These are phyloP conservation scores for Populus alba DNA, from an alignment of 345 rosid genomes.

Conservation along the genomic window DNA sequence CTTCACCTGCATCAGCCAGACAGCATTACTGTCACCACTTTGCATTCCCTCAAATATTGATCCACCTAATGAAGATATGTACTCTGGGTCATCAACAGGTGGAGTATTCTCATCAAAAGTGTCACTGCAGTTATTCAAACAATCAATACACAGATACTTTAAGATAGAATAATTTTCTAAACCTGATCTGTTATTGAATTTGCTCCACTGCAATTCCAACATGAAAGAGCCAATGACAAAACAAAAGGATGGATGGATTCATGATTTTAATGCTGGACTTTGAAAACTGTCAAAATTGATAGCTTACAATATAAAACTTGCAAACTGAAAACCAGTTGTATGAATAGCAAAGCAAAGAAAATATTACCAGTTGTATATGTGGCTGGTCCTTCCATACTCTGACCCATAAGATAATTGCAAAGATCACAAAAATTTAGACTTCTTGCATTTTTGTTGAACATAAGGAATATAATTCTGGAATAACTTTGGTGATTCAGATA, in stretches of 20 bases:
- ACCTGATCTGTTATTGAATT: no score
- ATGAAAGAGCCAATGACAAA: background rate
- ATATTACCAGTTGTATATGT: slow-evolving; percentile 69
- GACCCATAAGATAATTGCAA: slow-evolving; percentile 21
- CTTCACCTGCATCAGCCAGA: slow-evolving; percentile 78
- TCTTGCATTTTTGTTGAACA: slow-evolving; percentile 13
- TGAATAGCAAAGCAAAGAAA: background rate
- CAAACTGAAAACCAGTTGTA: background rate
- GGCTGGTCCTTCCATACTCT: slow-evolving; percentile 67
- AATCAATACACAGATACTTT: slow-evolving; percentile 6
- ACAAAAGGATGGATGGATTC: background rate
- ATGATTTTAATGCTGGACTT: background rate
- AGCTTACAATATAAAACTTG: background rate
- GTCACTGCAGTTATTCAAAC: slow-evolving; percentile 45
- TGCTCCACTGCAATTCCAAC: no score
- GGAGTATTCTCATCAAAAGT: slow-evolving; percentile 83
- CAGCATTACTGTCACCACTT: slow-evolving; percentile 59
- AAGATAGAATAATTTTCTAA: background rate
- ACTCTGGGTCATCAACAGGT: slow-evolving; percentile 59
- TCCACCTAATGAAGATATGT: slow-evolving; percentile 65
- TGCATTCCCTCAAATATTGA: slow-evolving; percentile 66
- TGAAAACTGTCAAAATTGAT: background rate
- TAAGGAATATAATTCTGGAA: slow-evolving; percentile 1
- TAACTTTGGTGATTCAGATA: background rate
- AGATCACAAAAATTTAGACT: slow-evolving; percentile 3